Percentiles rank a stretch among this genome's conserved stretches.
These are phyloP conservation scores for Allium sativum DNA, from an alignment of 106 monocot genomes.

Conservation along the genomic window DNA sequence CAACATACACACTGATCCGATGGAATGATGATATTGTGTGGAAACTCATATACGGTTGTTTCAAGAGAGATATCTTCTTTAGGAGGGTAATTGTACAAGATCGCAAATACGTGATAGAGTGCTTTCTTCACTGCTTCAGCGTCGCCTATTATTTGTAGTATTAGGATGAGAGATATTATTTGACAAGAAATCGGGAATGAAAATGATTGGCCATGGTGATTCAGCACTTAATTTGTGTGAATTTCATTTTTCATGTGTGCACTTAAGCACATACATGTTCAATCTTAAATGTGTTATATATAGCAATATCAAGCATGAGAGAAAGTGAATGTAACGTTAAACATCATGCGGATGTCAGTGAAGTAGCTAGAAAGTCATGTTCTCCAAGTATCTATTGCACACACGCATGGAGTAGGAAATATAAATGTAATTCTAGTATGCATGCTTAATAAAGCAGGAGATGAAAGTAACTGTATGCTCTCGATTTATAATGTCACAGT, in stretches of 20 bases:
- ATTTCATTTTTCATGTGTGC: neutral
- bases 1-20: too few species aligned
- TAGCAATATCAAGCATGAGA: neutral
- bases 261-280: neutral
- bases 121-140: constrained; percentile 44
- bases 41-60: constrained; percentile 45
- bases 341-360: too few species aligned
- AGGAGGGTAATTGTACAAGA: constrained; percentile 86
- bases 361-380: too few species aligned
- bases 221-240: too few species aligned
- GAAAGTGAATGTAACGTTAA: neutral
- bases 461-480: neutral
- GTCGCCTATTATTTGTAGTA: neutral
- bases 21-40: constrained; percentile 74
- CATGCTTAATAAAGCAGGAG: neutral
- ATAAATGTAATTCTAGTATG: too few species aligned
- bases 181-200: neutral
- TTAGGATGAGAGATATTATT: neutral
- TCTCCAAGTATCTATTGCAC: too few species aligned
- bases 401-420: too few species aligned
- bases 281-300: neutral
- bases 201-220: too few species aligned
- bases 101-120: constrained; percentile 50
- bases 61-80: constrained; percentile 88
- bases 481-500: too few species aligned